Percentiles rank a stretch among this genome's conserved stretches.
These are phyloP conservation scores for Paraurostyla sp. DNA, from an alignment of 73 alveolate genomes.

Conservation along the genomic window DNA sequence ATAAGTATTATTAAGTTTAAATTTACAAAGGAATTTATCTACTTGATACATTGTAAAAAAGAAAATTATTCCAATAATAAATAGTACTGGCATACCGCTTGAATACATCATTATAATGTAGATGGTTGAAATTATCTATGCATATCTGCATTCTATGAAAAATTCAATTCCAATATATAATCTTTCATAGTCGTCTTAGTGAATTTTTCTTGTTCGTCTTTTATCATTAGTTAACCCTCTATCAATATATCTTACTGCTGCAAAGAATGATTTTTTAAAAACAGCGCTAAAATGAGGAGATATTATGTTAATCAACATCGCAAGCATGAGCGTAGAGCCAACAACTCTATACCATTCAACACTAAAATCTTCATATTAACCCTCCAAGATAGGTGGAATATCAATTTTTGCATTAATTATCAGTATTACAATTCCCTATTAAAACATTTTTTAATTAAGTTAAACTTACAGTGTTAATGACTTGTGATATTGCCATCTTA, in stretches of 20 bases:
- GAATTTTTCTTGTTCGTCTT: slow-evolving; percentile 13
- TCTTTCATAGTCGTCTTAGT: slow-evolving; percentile 63
- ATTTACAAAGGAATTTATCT: slow-evolving; percentile 63
- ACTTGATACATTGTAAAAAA: slow-evolving; percentile 62
- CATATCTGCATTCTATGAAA: slow-evolving; percentile 67
- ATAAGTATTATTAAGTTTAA: not conserved
- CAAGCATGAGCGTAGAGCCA: slow-evolving; percentile 66
- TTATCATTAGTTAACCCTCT: slow-evolving; percentile 22
- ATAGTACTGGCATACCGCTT: slow-evolving; percentile 79
- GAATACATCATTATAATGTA: slow-evolving; percentile 70
- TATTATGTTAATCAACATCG: slow-evolving; percentile 64
- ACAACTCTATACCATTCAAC: slow-evolving; percentile 72
- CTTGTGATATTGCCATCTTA: slow-evolving; percentile 68
- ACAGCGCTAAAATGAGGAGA: slow-evolving; percentile 69
- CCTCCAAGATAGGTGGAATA: slow-evolving; percentile 50
- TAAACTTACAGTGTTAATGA: slow-evolving; percentile 68
- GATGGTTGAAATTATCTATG: slow-evolving; percentile 67
- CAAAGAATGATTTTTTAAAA: not conserved
- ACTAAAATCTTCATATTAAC: slow-evolving; percentile 65
- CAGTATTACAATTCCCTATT: slow-evolving; percentile 53
- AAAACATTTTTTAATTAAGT: not conserved
- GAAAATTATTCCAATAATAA: slow-evolving; percentile 5
- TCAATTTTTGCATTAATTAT: slow-evolving; percentile 58
- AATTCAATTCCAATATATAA: slow-evolving; percentile 79
- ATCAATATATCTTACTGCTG: slow-evolving; percentile 33